These are phyloP conservation scores for Globisporangium parvum DNA, from an alignment of 352 stramenopile genomes.

Conservation along the genomic window DNA sequence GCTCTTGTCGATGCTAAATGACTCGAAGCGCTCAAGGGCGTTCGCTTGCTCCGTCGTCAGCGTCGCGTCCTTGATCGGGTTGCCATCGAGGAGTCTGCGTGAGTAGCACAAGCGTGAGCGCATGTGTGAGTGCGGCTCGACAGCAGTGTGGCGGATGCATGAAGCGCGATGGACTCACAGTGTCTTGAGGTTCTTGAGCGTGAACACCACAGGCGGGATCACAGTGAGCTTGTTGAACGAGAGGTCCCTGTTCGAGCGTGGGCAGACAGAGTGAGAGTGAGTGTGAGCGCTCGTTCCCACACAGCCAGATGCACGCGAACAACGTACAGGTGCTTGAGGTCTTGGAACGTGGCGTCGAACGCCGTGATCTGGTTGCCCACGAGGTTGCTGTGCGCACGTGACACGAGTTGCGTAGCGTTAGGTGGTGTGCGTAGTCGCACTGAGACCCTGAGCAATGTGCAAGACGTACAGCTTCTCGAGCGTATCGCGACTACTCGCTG, in stretches of 20 bases:
- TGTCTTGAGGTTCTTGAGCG: conserved; percentile 1
- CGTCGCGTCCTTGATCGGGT: conserved; percentile 1
- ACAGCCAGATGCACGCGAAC: neutral
- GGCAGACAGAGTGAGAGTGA: neutral
- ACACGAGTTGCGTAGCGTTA: no score
- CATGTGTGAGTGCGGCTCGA: neutral
- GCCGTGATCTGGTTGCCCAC: no score
- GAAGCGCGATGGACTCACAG: neutral
- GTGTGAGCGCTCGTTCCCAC: neutral
- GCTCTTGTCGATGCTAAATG: no score
- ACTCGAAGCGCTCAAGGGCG: no score
- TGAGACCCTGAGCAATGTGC: neutral
- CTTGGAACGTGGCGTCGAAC: no score
- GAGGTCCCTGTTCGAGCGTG: neutral
- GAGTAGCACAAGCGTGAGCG: neutral
- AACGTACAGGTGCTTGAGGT: no score
- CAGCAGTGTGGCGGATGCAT: neutral
- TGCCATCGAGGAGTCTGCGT: neutral
- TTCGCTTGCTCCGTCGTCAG: neutral
- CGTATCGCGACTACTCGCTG: neutral
- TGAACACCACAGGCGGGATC: neutral
- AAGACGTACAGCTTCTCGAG: conserved; percentile 1
- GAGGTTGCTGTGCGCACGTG: no score
- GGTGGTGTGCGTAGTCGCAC: neutral
- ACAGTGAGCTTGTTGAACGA: neutral